Evolutionary conservation across 2,329 filamentous ascomycete species (phyloP).

Genomic region (Alternaria tenuissima): DNA sequence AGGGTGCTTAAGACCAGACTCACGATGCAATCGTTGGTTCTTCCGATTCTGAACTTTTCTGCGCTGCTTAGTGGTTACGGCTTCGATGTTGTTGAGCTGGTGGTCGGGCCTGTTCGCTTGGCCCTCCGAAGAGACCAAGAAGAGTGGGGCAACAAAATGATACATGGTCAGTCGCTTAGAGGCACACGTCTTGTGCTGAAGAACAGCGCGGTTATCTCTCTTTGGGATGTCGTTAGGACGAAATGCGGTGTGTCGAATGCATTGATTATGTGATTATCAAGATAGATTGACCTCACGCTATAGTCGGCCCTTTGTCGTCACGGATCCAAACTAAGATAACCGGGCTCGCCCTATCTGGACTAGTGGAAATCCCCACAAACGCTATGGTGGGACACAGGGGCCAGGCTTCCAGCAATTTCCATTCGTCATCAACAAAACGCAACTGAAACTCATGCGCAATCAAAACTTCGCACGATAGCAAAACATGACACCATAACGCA

Average conservation of each 20-base stretch:
- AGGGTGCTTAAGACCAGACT: neutral
- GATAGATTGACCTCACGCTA: neutral
- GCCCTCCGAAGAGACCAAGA: neutral
- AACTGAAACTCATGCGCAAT: neutral
- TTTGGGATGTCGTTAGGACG: too few species aligned
- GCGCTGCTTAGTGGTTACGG: conserved; percentile 10
- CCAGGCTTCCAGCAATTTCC: neutral
- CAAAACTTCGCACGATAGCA: neutral
- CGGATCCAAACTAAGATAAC: neutral
- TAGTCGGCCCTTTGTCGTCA: neutral
- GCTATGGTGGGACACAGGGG: neutral
- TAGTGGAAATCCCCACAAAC: neutral
- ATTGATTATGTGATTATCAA: neutral
- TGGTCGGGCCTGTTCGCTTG: neutral
- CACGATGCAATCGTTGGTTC: conserved; percentile 13
- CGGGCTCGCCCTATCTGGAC: neutral
- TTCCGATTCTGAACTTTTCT: conserved; percentile 17
- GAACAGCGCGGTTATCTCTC: too few species aligned
- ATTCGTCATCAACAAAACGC: neutral
- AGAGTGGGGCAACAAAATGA: neutral
- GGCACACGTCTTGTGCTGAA: fast-evolving
- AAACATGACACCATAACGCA: neutral
- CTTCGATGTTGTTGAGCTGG: neutral
- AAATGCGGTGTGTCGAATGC: neutral
- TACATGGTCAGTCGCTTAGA: neutral